Conservation (phyloP, 768 basidiomycete genomes). For the Chalciporus chontae region DNA sequence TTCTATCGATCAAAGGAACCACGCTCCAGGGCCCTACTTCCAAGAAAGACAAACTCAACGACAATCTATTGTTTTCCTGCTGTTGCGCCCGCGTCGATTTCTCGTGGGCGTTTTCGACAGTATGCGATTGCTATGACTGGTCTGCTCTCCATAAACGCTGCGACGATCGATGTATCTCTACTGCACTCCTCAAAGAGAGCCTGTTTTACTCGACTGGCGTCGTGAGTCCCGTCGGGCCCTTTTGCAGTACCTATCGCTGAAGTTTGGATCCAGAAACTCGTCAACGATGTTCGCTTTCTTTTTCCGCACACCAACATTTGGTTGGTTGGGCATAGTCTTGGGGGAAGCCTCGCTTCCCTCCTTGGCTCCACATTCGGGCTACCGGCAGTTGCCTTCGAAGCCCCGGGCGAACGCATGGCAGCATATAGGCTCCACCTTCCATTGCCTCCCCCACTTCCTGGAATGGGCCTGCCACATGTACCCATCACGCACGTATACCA, state of each 20-base stretch:
- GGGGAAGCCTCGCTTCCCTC: conserved; percentile 61
- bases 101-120: conserved; percentile 79
- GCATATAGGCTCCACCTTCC: conserved; percentile 62
- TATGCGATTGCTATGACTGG: conserved; percentile 77
- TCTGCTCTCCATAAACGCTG: conserved; percentile 60
- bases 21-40: conserved; percentile 83
- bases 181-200: conserved; percentile 82
- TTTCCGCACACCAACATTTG: conserved; percentile 61
- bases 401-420: conserved; percentile 62
- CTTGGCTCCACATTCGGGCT: conserved; percentile 63
- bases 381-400: conserved; percentile 62
- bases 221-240: conserved; percentile 41
- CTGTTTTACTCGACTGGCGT: conserved; percentile 91
- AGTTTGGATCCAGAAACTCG: conserved; percentile 40
- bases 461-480: conserved; percentile 17
- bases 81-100: conserved; percentile 91
- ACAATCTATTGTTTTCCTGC: conserved; percentile 86
- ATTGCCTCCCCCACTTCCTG: conserved; percentile 35
- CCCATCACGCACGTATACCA: conserved; percentile 54
- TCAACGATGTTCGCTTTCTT: conserved; percentile 52
- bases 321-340: conserved; percentile 61
- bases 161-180: conserved; percentile 75
- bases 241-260: conserved; percentile 6
- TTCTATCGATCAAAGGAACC: conserved; percentile 90
- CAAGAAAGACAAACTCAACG: conserved; percentile 90